Percentiles rank a stretch among this genome's conserved stretches.
These are phyloP conservation scores for Cicer cuneatum DNA, from an alignment of 306 rosid species.

Conservation along the genomic window DNA sequence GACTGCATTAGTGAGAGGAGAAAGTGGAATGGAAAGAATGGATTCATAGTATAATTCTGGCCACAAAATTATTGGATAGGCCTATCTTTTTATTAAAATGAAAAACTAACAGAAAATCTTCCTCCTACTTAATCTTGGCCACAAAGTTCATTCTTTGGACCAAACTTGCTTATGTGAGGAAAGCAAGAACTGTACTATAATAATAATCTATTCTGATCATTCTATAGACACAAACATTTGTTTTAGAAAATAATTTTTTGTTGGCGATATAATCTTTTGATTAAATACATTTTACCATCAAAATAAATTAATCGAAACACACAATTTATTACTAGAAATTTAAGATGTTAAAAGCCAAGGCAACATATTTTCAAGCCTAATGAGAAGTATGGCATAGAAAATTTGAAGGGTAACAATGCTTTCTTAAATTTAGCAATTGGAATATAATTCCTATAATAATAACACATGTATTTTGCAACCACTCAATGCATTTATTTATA, in stretches of 20 bases:
- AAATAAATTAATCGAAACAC: constrained; percentile 1
- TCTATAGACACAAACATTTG: neutral
- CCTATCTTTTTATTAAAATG: constrained; percentile 45
- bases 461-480: constrained; percentile 7
- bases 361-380: neutral
- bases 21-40: constrained; percentile 16
- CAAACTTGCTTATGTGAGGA: neutral
- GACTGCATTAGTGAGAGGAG: constrained; percentile 26
- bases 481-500: neutral
- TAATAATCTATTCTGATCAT: neutral
- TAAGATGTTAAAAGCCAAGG: neutral
- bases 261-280: neutral
- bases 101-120: neutral
- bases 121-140: constrained; percentile 34
- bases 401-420: neutral
- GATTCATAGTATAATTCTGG: constrained; percentile 21
- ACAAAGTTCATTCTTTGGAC: constrained; percentile 18
- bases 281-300: neutral
- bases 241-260: neutral
- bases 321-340: neutral
- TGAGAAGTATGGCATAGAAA: neutral
- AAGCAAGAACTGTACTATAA: neutral
- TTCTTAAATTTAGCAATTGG: constrained; percentile 6
- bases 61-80: constrained; percentile 46
- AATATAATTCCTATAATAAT: neutral